phyloP scores from a whole-genome alignment of 306 rosid genomes.

The Rubus parviflorus region DNA sequence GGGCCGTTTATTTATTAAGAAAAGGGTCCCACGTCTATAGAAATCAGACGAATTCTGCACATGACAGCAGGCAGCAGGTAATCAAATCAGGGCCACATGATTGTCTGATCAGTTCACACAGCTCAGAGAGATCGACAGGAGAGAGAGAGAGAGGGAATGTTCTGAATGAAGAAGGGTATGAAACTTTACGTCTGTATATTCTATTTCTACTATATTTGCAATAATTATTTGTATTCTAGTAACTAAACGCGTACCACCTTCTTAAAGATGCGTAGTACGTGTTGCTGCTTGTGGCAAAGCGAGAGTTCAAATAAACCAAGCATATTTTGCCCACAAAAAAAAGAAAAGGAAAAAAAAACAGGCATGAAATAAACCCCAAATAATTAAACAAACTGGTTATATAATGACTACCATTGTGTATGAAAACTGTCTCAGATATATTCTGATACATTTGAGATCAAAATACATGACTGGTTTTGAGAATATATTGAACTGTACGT shows the following conservation, averaged over 20 bases:
- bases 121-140: neutral
- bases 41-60: neutral
- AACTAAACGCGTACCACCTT: neutral
- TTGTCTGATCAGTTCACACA: neutral
- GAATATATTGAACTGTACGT: neutral
- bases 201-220: neutral
- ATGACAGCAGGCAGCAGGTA: neutral
- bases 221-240: neutral
- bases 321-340: neutral
- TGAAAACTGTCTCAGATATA: neutral
- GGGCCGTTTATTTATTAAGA: neutral
- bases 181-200: constrained; percentile 14
- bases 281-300: neutral
- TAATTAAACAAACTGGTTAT: neutral
- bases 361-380: neutral
- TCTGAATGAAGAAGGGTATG: constrained; percentile 14
- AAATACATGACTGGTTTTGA: neutral
- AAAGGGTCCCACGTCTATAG: neutral
- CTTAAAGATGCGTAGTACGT: neutral
- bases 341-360: neutral
- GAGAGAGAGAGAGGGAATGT: constrained; percentile 8
- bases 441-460: neutral
- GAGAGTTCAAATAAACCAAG: neutral
- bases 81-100: constrained; percentile 8
- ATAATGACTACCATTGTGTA: neutral